Evolutionary conservation across 1,139 yeast genomes (phyloP).

Genomic region (Hemisphaericaspora subhashii): DNA sequence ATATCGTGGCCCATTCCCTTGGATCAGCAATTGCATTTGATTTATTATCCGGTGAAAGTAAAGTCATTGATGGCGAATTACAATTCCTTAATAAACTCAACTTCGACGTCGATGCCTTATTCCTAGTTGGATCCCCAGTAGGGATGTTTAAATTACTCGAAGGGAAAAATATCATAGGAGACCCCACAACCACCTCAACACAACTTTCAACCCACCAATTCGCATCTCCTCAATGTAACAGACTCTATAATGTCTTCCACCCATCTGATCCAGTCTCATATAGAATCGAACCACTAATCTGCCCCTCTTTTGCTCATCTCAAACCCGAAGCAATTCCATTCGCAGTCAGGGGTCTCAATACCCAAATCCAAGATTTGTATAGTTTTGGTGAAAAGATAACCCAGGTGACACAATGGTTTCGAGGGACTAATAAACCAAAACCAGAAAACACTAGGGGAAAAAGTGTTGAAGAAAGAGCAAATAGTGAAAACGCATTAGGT

Average conservation of each 20-base stretch:
- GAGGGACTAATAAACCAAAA: constrained; percentile 18
- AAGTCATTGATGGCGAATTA: constrained; percentile 20
- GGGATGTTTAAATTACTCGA: constrained; percentile 80
- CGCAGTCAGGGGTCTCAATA: constrained; percentile 49
- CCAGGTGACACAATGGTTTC: constrained; percentile 49
- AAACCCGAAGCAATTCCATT: constrained; percentile 64
- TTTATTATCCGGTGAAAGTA: constrained; percentile 61
- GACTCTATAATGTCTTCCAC: constrained; percentile 77
- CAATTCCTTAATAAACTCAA: constrained; percentile 36
- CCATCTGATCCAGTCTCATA: constrained; percentile 90
- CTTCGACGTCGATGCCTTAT: constrained; percentile 73
- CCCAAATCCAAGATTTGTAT: constrained; percentile 42
- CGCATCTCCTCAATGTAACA: constrained; percentile 53
- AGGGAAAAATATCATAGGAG: constrained; percentile 53
- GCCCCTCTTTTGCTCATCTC: constrained; percentile 51
- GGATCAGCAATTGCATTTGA: constrained; percentile 89
- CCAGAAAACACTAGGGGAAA: constrained; percentile 3
- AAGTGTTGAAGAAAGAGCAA: constrained; percentile 23
- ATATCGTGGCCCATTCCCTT: constrained; percentile 85
- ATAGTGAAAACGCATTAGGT: constrained; percentile 44
- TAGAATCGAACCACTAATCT: constrained; percentile 78
- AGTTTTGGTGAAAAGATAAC: constrained; percentile 41
- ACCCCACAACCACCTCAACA: constrained; percentile 15
- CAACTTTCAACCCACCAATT: constrained; percentile 12
- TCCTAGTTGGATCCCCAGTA: constrained; percentile 86